These are phyloP conservation scores for Capronia coronata DNA, from an alignment of 2,329 filamentous ascomycete genomes.

Conservation along the genomic window DNA sequence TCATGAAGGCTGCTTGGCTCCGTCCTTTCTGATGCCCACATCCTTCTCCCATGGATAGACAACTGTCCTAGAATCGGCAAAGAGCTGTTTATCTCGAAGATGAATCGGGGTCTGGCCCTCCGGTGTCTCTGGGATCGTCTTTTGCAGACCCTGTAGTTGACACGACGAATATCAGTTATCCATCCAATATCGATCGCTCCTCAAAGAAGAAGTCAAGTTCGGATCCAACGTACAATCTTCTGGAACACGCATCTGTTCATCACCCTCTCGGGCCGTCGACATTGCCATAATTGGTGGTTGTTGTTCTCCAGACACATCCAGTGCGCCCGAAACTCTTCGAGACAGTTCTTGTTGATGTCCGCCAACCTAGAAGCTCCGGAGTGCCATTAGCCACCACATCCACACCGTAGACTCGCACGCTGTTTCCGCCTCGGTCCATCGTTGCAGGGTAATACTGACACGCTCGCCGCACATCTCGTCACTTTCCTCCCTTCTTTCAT, in stretches of 20 bases:
- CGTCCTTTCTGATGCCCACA: slow-evolving; percentile 26
- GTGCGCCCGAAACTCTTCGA: slow-evolving; percentile 84
- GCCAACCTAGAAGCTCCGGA: slow-evolving; percentile 59
- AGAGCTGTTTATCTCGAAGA: slow-evolving; percentile 52
- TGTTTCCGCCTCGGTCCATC: not conserved
- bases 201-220: not conserved
- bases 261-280: slow-evolving; percentile 76
- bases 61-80: slow-evolving; percentile 31
- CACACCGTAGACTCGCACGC: not conserved
- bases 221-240: slow-evolving; percentile 64
- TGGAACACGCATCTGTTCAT: slow-evolving; percentile 94
- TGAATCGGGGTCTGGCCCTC: slow-evolving; percentile 66
- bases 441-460: slow-evolving; percentile 58
- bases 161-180: not conserved
- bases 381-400: not conserved
- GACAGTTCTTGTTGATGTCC: slow-evolving; percentile 92
- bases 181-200: not conserved
- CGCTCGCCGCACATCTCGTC: slow-evolving; percentile 89
- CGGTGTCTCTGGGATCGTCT: slow-evolving; percentile 69
- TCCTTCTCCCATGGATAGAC: slow-evolving; percentile 27
- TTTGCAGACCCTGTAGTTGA: slow-evolving; percentile 63
- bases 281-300: slow-evolving; percentile 97
- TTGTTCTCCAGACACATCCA: slow-evolving; percentile 95
- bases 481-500: slow-evolving; percentile 95
- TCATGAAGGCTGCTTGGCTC: slow-evolving; percentile 12